Evolutionary conservation across 306 rosid genomes (phyloP).

Genomic region (Vigna mungo): DNA sequence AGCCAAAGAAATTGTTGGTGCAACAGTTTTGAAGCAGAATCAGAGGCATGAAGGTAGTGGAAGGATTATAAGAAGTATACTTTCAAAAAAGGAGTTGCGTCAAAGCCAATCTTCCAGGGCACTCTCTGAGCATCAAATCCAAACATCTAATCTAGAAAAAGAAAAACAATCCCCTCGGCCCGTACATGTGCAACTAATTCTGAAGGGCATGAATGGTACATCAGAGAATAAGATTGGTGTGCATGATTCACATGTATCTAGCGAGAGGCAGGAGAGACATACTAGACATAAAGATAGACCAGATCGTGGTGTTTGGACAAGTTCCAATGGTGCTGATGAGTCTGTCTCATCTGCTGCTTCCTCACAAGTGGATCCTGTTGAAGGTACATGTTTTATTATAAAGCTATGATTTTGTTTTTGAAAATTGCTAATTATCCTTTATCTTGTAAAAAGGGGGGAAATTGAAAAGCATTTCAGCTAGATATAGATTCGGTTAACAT

Average conservation of each 20-base stretch:
- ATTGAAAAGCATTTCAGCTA: neutral
- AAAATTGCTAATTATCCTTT: constrained; percentile 19
- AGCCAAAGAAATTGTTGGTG: constrained; percentile 45
- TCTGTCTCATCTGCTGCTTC: constrained; percentile 50
- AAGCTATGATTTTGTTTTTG: constrained; percentile 11
- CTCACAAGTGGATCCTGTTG: constrained; percentile 50
- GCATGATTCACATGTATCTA: constrained; percentile 55
- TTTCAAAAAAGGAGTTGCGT: constrained; percentile 61
- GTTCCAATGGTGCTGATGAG: constrained; percentile 61
- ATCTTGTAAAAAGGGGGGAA: constrained; percentile 1
- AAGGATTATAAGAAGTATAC: constrained; percentile 68
- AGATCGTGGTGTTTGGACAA: constrained; percentile 67
- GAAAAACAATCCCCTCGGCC: constrained; percentile 59
- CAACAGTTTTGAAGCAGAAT: constrained; percentile 57
- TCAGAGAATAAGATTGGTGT: constrained; percentile 53
- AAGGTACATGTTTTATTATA: constrained; percentile 53
- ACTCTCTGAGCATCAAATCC: constrained; percentile 56
- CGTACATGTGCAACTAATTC: constrained; percentile 59
- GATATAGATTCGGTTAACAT: neutral
- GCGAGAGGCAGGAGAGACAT: constrained; percentile 63
- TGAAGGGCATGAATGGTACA: constrained; percentile 62
- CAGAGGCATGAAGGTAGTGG: constrained; percentile 61
- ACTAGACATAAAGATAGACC: constrained; percentile 63
- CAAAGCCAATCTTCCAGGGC: constrained; percentile 62
- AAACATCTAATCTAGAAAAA: constrained; percentile 55